Percentiles rank a stretch among this genome's conserved stretches.
Evolutionary conservation across 2,329 filamentous ascomycete species (phyloP).

Genomic region (Leptographium lundbergii): DNA sequence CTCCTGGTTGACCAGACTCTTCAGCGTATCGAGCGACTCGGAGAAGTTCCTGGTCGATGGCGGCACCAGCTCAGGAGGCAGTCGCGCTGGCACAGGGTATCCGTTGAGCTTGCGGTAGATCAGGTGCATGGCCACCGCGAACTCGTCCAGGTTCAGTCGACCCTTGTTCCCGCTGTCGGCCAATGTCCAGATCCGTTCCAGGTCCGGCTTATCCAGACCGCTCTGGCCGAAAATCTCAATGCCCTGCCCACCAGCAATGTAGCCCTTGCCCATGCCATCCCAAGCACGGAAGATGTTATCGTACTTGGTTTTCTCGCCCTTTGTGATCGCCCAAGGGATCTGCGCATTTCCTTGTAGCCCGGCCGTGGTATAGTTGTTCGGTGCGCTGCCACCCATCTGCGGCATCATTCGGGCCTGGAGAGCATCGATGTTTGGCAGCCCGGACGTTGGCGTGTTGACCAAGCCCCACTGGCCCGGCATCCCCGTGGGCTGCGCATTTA

Average conservation of each 20-base stretch:
- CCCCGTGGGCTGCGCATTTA: slow-evolving; percentile 92
- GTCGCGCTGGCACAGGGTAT: slow-evolving; percentile 75
- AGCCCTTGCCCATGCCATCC: slow-evolving; percentile 90
- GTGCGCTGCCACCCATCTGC: slow-evolving; percentile 70
- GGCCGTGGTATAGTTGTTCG: slow-evolving; percentile 67
- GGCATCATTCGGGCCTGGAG: slow-evolving; percentile 95
- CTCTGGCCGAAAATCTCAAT: slow-evolving; percentile 97
- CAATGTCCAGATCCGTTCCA: slow-evolving; percentile 90
- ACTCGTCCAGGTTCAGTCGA: slow-evolving; percentile 88
- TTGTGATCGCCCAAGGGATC: slow-evolving; percentile 96
- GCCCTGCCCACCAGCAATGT: slow-evolving; percentile 79
- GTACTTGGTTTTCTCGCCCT: slow-evolving; percentile 95
- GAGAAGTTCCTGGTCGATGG: slow-evolving; percentile 90
- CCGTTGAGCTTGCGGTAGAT: slow-evolving; percentile 97
- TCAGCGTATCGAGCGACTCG: slow-evolving; percentile 86
- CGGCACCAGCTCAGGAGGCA: slow-evolving; percentile 86
- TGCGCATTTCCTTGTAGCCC: slow-evolving; percentile 88
- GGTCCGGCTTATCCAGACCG: slow-evolving; percentile 76
- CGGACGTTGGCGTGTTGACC: slow-evolving; percentile 81
- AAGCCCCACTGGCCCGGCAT: slow-evolving; percentile 95
- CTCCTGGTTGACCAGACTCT: slow-evolving; percentile 77
- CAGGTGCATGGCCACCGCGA: slow-evolving; percentile 96
- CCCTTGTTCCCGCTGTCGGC: slow-evolving; percentile 91
- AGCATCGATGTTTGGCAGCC: slow-evolving; percentile 86
- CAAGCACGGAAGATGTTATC: slow-evolving; percentile 90